These are phyloP conservation scores for Aristolochia contorta DNA, from an alignment of 164 flowering plant genomes.

Conservation along the genomic window DNA sequence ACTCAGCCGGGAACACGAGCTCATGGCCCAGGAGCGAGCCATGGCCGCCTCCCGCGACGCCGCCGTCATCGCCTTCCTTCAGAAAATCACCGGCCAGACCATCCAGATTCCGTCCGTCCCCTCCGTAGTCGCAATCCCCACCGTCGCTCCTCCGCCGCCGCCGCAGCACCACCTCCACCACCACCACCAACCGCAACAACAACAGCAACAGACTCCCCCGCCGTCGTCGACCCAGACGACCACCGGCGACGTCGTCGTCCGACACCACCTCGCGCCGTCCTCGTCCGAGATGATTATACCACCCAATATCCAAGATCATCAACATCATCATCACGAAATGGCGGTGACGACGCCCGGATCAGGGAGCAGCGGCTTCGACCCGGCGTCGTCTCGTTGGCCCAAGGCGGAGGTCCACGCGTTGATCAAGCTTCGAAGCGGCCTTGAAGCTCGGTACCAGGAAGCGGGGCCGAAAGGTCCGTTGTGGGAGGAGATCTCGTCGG, in stretches of 20 bases:
- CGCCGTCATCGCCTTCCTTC: slow-evolving; percentile 49
- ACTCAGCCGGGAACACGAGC: slow-evolving; percentile 44
- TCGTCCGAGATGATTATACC: too few relatives aligned
- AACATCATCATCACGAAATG: slow-evolving; percentile 21
- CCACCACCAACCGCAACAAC: slow-evolving; percentile 11
- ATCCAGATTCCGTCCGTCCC: slow-evolving; percentile 14
- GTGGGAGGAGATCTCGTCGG: slow-evolving; percentile 61
- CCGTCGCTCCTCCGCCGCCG: slow-evolving; percentile 11
- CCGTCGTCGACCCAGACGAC: slow-evolving; percentile 3
- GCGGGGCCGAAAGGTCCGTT: slow-evolving; percentile 60
- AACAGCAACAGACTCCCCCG: slow-evolving; percentile 7
- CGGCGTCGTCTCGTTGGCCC: slow-evolving; percentile 57
- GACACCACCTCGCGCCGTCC: slow-evolving; percentile 17
- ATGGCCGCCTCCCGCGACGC: slow-evolving; percentile 62
- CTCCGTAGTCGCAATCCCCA: slow-evolving; percentile 12
- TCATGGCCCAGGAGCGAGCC: slow-evolving; percentile 55
- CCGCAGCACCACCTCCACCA: slow-evolving; percentile 10
- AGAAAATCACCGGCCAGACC: slow-evolving; percentile 55
- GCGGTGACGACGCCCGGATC: neutral
- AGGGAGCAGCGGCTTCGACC: slow-evolving; percentile 18
- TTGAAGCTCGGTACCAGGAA: slow-evolving; percentile 48
- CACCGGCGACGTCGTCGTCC: slow-evolving; percentile 5
- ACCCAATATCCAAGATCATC: slow-evolving; percentile 22
- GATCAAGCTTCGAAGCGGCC: slow-evolving; percentile 42
- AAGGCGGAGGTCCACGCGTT: slow-evolving; percentile 52